Percentiles rank a stretch among this genome's conserved stretches.
These are phyloP conservation scores for Oryza longistaminata DNA, from an alignment of 176 grass and related monocot species.

Conservation along the genomic window DNA sequence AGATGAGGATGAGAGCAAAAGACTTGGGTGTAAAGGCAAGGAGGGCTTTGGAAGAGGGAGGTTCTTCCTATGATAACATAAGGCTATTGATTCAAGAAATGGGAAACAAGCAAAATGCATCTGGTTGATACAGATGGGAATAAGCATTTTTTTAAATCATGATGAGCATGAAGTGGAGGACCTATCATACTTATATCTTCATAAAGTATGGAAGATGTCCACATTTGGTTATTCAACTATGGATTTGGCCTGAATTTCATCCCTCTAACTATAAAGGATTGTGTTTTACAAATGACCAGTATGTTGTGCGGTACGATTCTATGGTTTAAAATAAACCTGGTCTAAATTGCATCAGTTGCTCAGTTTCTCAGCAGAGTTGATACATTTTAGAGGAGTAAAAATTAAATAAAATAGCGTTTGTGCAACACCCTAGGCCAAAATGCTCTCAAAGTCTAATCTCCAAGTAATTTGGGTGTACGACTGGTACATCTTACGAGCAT, in stretches of 20 bases:
- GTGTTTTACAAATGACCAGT: conserved; percentile 1
- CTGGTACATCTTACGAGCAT: no score
- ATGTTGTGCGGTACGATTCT: background rate
- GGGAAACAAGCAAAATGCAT: conserved; percentile 10
- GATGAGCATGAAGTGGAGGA: conserved; percentile 6
- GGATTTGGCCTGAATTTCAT: background rate
- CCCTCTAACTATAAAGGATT: background rate
- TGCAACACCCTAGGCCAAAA: no score
- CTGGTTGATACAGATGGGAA: conserved; percentile 24
- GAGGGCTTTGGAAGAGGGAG: conserved; percentile 55
- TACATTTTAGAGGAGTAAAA: background rate
- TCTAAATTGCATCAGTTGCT: conserved; percentile 5
- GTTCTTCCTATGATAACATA: conserved; percentile 59
- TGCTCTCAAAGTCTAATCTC: no score
- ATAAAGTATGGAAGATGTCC: background rate
- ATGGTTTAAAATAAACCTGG: background rate
- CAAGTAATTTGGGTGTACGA: no score
- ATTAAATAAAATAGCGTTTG: background rate
- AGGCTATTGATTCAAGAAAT: conserved; percentile 49
- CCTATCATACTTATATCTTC: background rate
- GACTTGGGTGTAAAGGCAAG: conserved; percentile 50
- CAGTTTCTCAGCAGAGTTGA: background rate
- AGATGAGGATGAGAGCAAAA: conserved; percentile 52
- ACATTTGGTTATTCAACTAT: background rate
- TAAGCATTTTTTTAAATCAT: background rate